Evolutionary conservation across 208 protist species (phyloP).

Genomic region (Endotrypanum monterogeii): DNA sequence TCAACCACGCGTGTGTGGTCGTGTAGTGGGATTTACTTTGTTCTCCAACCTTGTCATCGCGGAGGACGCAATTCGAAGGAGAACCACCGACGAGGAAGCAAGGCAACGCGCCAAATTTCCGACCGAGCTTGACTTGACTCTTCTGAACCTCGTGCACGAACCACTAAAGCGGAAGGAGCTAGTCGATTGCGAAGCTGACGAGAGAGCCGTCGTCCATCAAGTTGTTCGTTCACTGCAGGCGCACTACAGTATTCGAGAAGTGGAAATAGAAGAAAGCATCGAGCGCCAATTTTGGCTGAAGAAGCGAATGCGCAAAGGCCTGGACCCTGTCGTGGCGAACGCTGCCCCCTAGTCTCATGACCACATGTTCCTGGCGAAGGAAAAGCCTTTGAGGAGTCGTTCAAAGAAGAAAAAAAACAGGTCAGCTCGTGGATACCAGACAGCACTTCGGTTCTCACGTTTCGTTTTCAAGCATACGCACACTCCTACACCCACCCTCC

Average conservation of each 20-base stretch:
- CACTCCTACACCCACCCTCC: not conserved
- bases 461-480: constrained; percentile 3
- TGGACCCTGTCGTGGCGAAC: not conserved
- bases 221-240: constrained; percentile 24
- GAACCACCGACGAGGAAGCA: constrained; percentile 24
- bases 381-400: not conserved
- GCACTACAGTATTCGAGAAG: constrained; percentile 38
- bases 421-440: not conserved
- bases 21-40: constrained; percentile 38
- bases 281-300: constrained; percentile 11
- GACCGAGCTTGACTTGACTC: constrained; percentile 6
- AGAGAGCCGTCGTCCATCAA: constrained; percentile 5
- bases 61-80: constrained; percentile 22
- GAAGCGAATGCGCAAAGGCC: no score
- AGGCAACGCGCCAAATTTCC: constrained; percentile 5
- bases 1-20: constrained; percentile 38
- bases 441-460: not conserved
- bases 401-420: not conserved
- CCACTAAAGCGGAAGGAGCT: constrained; percentile 16
- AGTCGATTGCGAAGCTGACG: constrained; percentile 12
- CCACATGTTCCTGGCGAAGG: not conserved
- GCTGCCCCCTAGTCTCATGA: not conserved
- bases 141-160: constrained; percentile 3
- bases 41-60: constrained; percentile 45
- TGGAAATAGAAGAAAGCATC: constrained; percentile 39